Base-by-base conservation (phyloP, 257 asterid genomes). In the Nicotiana noctiflora region DNA sequence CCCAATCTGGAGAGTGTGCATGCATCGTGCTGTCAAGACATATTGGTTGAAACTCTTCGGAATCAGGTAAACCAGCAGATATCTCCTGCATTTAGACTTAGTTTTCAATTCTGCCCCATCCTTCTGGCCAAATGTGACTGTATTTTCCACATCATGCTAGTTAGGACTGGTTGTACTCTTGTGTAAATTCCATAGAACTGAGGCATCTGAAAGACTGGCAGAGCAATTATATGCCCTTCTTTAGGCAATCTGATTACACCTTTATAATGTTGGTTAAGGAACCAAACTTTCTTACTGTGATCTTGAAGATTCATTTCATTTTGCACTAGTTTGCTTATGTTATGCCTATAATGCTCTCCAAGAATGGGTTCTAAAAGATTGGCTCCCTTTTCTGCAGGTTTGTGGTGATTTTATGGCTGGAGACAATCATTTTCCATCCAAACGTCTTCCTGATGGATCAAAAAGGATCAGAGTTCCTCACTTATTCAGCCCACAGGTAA, bases 361-460 rank as follows among this genome's bases (percentile, higher is more conserved):
- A 15, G 27, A 21, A 75, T 49, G 31, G 8, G 25, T 21, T 25
- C 1, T 40, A 40, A 40, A 53, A 40, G 46, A 27, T 66, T 79
- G 31, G 60, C 23, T 3, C 31, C 11, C 34, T 56, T 18, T 75
- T 53, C 9, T 59, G 74, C 90, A 96, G 99, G 94, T 93, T 53
- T 76, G 75, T 57, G 40, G 75, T 76, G 88, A 87, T 59, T 63
- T 52, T 80, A 82, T 85, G 56, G 81, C 83, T 17, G 81, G 62
- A 4, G 94, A 87, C 70, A 76, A 81, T 75, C 88, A 82, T 19
- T 82, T 83, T 77, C 90, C 94, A 1, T 84, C 80, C 78, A 94
- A 94, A 84, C 97, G 98, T 46, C 76, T 94, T 52, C 98, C 98
- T 5, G 99, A 96, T 88, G 98, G 99, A 67, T 96, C 99, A 55